Conservation (phyloP, 2,329 filamentous ascomycete genomes). For the Hypoxylon sp. region DNA sequence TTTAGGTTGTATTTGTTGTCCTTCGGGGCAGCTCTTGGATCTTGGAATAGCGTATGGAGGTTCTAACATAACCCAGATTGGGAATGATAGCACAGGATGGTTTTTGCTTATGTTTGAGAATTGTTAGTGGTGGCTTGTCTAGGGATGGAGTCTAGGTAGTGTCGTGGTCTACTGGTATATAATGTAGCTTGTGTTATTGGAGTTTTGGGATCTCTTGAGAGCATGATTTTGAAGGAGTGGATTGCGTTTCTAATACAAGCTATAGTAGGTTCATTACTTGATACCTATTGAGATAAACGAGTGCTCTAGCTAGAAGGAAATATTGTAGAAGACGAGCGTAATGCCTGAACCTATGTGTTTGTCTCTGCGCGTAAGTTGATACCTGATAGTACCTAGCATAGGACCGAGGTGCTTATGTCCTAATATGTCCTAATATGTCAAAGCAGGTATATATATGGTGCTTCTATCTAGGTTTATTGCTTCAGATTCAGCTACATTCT, state of each 20-base stretch:
- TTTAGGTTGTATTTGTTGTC: neutral
- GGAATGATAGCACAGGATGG: neutral
- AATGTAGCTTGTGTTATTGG: neutral
- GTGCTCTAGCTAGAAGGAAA: too few species aligned
- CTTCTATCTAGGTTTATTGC: too few species aligned
- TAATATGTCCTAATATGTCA: too few species aligned
- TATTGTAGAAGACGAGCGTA: too few species aligned
- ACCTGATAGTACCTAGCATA: too few species aligned
- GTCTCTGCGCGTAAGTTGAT: too few species aligned
- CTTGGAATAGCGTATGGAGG: neutral
- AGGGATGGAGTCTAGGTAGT: neutral
- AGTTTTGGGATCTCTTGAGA: neutral
- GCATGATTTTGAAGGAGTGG: neutral
- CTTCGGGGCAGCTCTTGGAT: neutral
- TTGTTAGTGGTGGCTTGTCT: neutral
- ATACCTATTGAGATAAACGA: neutral
- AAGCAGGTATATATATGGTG: too few species aligned
- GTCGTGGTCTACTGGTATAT: neutral
- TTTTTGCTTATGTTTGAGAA: neutral
- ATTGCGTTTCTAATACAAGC: neutral
- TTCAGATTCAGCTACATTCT: too few species aligned
- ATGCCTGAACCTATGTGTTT: too few species aligned
- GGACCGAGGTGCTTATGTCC: too few species aligned
- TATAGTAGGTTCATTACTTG: neutral
- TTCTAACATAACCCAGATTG: neutral